Evolutionary conservation across 2,329 filamentous ascomycete genomes (phyloP).

Genomic region (Reticulascus tulasneorum): DNA sequence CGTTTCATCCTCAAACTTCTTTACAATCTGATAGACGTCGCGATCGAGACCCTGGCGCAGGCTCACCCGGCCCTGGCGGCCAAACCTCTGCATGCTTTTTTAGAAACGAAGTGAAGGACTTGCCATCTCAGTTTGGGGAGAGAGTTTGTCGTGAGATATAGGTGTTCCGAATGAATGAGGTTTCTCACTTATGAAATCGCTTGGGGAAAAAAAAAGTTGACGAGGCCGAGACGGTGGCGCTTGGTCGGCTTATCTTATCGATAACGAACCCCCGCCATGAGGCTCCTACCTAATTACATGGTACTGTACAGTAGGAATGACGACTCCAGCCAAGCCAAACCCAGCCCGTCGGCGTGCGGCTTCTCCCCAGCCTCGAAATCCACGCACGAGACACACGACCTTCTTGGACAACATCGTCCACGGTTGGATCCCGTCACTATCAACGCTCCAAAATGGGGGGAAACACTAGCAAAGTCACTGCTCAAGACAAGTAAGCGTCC

Average conservation of each 20-base stretch:
- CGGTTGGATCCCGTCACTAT: too few species aligned
- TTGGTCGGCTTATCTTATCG: constrained; percentile 2
- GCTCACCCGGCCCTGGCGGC: constrained; percentile 27
- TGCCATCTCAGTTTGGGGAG: background rate
- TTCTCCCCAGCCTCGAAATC: too few species aligned
- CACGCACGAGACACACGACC: too few species aligned
- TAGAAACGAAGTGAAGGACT: background rate
- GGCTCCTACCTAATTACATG: too few species aligned
- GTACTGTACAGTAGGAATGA: background rate
- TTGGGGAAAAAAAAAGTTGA: too few species aligned
- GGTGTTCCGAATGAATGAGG: too few species aligned
- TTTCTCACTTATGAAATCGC: too few species aligned
- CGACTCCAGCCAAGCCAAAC: background rate
- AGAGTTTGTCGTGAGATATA: too few species aligned
- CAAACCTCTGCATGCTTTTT: too few species aligned
- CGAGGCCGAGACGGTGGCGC: too few species aligned
- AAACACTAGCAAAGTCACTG: constrained; percentile 54
- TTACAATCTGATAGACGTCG: constrained; percentile 75
- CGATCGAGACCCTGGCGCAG: constrained; percentile 57
- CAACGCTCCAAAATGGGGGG: constrained; percentile 53
- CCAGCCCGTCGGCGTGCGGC: constrained; percentile 1
- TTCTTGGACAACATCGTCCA: too few species aligned
- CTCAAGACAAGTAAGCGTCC: constrained; percentile 74
- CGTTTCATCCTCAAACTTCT: constrained; percentile 69
- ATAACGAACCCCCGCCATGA: background rate